A percentile compares a stretch with the other conserved stretches of the same genome.
Conservation (phyloP, 768 basidiomycete species). For the Suillus americanus region DNA sequence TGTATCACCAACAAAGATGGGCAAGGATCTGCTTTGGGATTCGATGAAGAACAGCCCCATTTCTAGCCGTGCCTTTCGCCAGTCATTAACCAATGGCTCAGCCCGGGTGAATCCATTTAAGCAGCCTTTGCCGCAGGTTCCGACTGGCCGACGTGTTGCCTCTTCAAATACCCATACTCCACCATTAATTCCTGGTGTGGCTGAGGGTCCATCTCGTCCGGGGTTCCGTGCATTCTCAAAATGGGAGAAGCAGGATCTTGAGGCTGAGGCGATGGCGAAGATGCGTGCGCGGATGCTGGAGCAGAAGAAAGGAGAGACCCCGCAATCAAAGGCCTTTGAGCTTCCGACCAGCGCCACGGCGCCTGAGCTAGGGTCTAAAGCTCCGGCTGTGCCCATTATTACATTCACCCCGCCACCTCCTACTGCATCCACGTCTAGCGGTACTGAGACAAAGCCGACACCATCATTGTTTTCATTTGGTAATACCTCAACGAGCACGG, state of each 20-base stretch:
- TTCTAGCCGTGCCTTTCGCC: conserved; percentile 42
- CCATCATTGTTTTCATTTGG: conserved; percentile 18
- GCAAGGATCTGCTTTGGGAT: conserved; percentile 73
- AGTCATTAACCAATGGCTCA: conserved; percentile 45
- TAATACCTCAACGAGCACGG: conserved; percentile 4
- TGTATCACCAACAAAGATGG: conserved; percentile 40
- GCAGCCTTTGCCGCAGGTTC: conserved; percentile 29
- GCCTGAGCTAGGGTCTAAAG: conserved; percentile 20
- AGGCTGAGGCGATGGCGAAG: conserved; percentile 75
- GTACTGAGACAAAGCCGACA: conserved; percentile 16
- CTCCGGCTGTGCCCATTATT: conserved; percentile 26
- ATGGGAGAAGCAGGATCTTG: conserved; percentile 86
- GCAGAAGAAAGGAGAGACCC: conserved; percentile 39
- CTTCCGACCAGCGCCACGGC: conserved; percentile 25
- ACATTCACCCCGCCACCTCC: conserved; percentile 26
- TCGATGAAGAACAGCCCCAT: conserved; percentile 47
- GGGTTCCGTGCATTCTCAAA: conserved; percentile 59
- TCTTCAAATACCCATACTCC: conserved; percentile 31
- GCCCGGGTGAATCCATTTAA: conserved; percentile 53
- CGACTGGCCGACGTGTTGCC: conserved; percentile 45
- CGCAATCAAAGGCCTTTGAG: conserved; percentile 36
- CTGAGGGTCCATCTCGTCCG: conserved; percentile 57
- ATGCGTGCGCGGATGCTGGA: conserved; percentile 56
- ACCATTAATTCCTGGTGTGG: conserved; percentile 32
- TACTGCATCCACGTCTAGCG: conserved; percentile 3